phyloP scores from a whole-genome alignment of 441 rosid genomes.

The Gossypium schwendimanii region DNA sequence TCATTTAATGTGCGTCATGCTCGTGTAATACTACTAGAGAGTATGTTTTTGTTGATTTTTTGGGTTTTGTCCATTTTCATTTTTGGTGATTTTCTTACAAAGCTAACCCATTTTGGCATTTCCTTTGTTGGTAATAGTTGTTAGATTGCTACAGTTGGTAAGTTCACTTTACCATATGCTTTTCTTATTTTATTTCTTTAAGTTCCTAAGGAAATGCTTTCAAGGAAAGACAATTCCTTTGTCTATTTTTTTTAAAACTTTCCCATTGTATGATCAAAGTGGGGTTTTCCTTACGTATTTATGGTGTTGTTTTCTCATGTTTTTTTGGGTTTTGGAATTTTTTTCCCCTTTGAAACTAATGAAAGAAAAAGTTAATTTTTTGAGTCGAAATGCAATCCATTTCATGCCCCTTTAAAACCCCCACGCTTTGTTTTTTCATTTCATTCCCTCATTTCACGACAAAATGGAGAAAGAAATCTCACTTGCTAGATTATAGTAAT shows the following conservation, averaged over 20 bases:
- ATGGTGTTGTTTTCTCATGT: neutral
- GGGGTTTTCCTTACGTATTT: neutral
- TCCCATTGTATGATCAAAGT: neutral
- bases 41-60: too few species aligned
- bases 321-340: constrained; percentile 22
- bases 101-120: neutral
- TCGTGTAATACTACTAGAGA: too few species aligned
- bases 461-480: constrained; percentile 36
- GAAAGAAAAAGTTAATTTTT: neutral
- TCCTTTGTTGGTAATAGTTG: neutral
- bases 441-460: constrained; percentile 45
- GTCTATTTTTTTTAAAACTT: neutral
- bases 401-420: constrained; percentile 12
- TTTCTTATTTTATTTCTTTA: neutral
- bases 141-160: neutral
- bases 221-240: neutral
- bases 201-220: constrained; percentile 3
- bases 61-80: too few species aligned
- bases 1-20: too few species aligned
- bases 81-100: neutral
- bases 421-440: constrained; percentile 20
- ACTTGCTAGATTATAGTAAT: constrained; percentile 17
- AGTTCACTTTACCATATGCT: neutral
- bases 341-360: neutral
- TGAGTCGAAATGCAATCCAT: neutral